Evolutionary conservation across 177 flowering plant genomes (phyloP).

Genomic region (Vitis hybrid): DNA sequence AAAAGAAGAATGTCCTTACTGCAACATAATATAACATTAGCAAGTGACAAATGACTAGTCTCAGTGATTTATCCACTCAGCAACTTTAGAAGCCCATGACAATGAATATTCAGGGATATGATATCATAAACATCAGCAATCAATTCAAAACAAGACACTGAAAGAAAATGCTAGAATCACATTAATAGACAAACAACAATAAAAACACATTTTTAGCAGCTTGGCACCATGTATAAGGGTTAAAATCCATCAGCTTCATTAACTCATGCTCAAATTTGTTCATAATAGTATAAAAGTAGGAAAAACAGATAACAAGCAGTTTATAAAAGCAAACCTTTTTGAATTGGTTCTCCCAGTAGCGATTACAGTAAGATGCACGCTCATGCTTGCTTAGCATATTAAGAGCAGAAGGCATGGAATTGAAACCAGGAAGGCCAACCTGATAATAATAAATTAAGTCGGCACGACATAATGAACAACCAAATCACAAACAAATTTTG

Average conservation of each 20-base stretch:
- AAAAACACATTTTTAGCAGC: neutral
- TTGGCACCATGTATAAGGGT: neutral
- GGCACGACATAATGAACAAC: neutral
- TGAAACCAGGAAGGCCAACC: constrained; percentile 99
- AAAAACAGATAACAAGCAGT: neutral
- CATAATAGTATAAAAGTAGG: neutral
- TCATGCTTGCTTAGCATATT: constrained; percentile 95
- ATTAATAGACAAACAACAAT: neutral
- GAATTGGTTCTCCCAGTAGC: constrained; percentile 90
- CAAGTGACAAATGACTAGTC: no score
- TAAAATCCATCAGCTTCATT: neutral
- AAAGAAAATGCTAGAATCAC: neutral
- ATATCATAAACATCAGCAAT: no score
- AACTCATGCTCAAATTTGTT: no score
- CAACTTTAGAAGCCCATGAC: no score
- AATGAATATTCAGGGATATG: no score
- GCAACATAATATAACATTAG: no score
- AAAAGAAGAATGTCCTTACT: no score
- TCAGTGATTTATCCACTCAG: no score
- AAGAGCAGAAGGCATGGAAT: constrained; percentile 95
- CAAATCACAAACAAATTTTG: neutral
- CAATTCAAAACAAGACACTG: no score
- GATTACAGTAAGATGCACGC: constrained; percentile 96
- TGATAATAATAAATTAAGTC: constrained; percentile 27
- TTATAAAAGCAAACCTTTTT: constrained; percentile 64